Conservation (phyloP, 805 yeast genomes). For the Starmerella powellii region DNA sequence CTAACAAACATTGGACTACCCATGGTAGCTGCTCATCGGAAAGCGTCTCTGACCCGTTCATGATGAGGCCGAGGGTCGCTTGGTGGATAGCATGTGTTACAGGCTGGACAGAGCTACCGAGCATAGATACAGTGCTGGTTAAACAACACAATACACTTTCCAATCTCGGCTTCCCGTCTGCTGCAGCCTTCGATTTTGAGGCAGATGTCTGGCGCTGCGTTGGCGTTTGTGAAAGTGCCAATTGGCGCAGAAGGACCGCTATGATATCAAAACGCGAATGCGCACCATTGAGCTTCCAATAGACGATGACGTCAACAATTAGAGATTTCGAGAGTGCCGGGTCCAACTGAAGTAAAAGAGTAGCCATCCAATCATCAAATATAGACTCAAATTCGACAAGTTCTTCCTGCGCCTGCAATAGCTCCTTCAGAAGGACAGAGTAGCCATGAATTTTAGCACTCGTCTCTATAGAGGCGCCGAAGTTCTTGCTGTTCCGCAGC, state of each 20-base stretch:
- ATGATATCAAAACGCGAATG: constrained; percentile 15
- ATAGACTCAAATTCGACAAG: background rate
- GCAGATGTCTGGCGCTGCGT: background rate
- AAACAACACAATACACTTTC: constrained; percentile 16
- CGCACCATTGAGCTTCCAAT: constrained; percentile 12
- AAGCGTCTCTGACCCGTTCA: constrained; percentile 11
- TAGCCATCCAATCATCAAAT: constrained; percentile 15
- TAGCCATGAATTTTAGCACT: background rate
- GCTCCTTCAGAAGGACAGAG: background rate
- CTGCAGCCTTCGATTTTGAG: background rate
- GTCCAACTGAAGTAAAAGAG: constrained; percentile 11
- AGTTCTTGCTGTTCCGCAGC: background rate
- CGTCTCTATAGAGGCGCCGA: background rate
- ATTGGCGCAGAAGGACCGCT: constrained; percentile 13
- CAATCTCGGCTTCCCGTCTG: background rate
- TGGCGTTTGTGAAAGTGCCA: constrained; percentile 18
- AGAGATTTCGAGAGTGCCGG: constrained; percentile 10
- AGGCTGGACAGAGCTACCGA: constrained; percentile 19
- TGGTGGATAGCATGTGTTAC: constrained; percentile 20
- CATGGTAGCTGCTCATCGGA: constrained; percentile 6
- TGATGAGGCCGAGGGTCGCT: constrained; percentile 16
- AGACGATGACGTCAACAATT: constrained; percentile 13
- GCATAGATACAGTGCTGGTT: constrained; percentile 3
- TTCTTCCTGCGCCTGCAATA: background rate
- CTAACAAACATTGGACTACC: constrained; percentile 8